Percentiles rank a stretch among this genome's conserved stretches.
Conservation (phyloP, 163 green algal genomes). For the Coccomyxa subellipsoidea region DNA sequence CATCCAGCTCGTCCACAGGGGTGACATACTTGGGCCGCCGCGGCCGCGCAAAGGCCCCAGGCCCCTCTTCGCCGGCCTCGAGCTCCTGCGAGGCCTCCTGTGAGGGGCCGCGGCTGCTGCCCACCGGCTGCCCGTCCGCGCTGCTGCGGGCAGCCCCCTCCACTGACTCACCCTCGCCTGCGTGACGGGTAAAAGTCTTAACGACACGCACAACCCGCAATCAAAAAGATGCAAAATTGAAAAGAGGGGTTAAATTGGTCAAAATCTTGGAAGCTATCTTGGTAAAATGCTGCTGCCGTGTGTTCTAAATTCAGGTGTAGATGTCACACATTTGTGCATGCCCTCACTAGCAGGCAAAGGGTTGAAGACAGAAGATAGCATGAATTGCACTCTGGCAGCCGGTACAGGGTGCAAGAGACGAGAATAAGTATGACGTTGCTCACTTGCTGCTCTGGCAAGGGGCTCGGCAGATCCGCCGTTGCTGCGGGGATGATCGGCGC, state of each 20-base stretch:
- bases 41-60: background rate
- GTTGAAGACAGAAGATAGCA: too few species aligned
- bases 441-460: background rate
- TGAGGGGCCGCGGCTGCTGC: background rate
- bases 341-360: too few species aligned
- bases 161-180: background rate
- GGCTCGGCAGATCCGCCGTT: background rate
- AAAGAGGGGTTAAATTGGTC: too few species aligned
- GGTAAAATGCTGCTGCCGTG: too few species aligned
- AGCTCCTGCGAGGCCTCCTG: background rate
- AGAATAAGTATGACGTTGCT: background rate
- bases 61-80: background rate
- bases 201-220: too few species aligned
- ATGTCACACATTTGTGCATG: too few species aligned
- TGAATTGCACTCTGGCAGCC: too few species aligned
- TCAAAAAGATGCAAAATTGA: too few species aligned
- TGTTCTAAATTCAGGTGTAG: too few species aligned
- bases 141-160: background rate
- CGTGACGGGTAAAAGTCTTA: too few species aligned
- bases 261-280: too few species aligned
- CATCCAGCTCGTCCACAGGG: conserved; percentile 4
- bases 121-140: background rate
- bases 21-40: conserved; percentile 2
- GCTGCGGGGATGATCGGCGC: background rate
- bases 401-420: background rate